Percentiles rank a stretch among this genome's conserved stretches.
Conservation (phyloP, 305 asterid genomes). For the Solanum hybrid region DNA sequence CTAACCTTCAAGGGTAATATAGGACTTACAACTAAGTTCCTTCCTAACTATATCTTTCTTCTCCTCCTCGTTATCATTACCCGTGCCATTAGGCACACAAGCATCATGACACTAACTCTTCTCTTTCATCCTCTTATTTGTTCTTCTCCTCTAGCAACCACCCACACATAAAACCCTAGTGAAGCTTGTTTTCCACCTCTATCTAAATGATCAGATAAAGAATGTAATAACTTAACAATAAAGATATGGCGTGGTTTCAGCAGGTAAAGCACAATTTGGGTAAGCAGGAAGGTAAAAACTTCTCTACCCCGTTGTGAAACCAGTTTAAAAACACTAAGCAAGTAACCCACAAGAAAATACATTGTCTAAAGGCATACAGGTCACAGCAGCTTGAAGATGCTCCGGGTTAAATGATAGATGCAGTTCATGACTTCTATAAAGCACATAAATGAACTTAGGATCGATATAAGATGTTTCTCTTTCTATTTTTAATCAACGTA, state of each 20-base stretch:
- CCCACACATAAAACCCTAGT: neutral
- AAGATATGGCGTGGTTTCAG: neutral
- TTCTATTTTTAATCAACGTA: neutral
- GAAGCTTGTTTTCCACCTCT: neutral
- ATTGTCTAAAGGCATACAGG: neutral
- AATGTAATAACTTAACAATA: neutral
- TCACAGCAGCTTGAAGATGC: neutral
- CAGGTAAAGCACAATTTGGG: neutral
- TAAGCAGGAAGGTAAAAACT: neutral
- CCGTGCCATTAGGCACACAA: neutral
- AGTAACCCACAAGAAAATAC: neutral
- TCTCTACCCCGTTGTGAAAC: neutral
- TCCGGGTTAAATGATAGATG: neutral
- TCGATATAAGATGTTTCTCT: neutral
- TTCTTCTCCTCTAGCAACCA: neutral
- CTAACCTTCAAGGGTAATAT: neutral
- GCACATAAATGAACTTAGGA: neutral
- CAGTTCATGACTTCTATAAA: neutral
- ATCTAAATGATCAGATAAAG: neutral
- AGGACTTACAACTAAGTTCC: neutral
- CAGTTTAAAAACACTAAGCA: neutral
- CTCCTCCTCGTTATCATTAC: neutral
- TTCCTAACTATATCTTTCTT: neutral
- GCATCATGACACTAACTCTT: neutral
- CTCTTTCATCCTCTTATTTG: neutral